Evolutionary conservation across 352 stramenopile species (phyloP).

Genomic region (Phytophthora syringae): DNA sequence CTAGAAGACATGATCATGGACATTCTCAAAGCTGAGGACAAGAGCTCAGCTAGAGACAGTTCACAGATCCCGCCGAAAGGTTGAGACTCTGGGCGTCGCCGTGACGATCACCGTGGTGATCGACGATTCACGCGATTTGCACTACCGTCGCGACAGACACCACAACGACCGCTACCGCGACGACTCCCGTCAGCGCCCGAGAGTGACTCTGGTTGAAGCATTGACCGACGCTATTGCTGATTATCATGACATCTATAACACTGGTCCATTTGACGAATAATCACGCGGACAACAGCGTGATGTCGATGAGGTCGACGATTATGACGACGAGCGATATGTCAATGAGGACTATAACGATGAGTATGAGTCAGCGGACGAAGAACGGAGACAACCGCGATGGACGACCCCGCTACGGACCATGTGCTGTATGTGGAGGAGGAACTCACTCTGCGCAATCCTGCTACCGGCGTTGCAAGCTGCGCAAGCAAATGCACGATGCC

Average conservation of each 20-base stretch:
- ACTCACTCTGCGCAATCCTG: background rate
- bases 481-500: conserved; percentile 2
- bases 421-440: background rate
- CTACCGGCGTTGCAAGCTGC: background rate
- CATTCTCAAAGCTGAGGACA: background rate
- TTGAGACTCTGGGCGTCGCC: background rate
- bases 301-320: too few relatives aligned
- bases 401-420: background rate
- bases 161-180: background rate
- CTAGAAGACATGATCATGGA: background rate
- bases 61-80: background rate
- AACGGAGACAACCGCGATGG: too few relatives aligned
- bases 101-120: too few relatives aligned
- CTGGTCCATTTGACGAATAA: too few relatives aligned
- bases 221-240: background rate
- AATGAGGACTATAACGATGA: too few relatives aligned
- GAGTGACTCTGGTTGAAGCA: background rate
- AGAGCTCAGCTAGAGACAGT: background rate
- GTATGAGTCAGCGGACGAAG: too few relatives aligned
- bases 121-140: background rate
- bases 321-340: too few relatives aligned
- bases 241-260: too few relatives aligned
- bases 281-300: too few relatives aligned
- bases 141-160: too few relatives aligned
- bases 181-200: background rate